phyloP scores from a whole-genome alignment of 805 yeast genomes.

The Kluyveromyces starmeri region DNA sequence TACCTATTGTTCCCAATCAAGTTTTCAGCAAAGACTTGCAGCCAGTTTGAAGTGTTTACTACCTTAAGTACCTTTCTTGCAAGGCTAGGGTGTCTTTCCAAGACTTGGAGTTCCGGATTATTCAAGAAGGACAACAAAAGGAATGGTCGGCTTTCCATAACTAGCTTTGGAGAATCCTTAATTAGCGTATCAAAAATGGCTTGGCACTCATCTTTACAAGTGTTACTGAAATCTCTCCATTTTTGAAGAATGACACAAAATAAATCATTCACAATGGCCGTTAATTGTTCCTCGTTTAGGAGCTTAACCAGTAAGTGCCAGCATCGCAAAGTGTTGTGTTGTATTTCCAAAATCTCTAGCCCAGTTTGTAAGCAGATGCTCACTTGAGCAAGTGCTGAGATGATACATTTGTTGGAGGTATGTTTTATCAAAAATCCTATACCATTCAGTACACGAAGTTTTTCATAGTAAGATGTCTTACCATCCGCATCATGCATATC shows the following conservation, averaged over 20 bases:
- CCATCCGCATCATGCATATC: slow-evolving; percentile 68
- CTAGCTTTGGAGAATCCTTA: slow-evolving; percentile 13
- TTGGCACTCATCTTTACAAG: slow-evolving; percentile 43
- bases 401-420: slow-evolving; percentile 43
- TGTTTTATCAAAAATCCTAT: slow-evolving; percentile 52
- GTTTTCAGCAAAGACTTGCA: slow-evolving; percentile 21
- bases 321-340: slow-evolving; percentile 53
- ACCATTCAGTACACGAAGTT: slow-evolving; percentile 63
- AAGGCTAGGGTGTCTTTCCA: slow-evolving; percentile 43
- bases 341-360: slow-evolving; percentile 52
- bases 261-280: slow-evolving; percentile 62
- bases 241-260: slow-evolving; percentile 65
- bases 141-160: slow-evolving; percentile 21
- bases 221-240: slow-evolving; percentile 44
- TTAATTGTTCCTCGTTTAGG: slow-evolving; percentile 48
- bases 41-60: slow-evolving; percentile 16
- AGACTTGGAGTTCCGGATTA: slow-evolving; percentile 42
- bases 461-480: slow-evolving; percentile 61
- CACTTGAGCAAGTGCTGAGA: slow-evolving; percentile 72
- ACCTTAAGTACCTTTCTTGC: slow-evolving; percentile 36
- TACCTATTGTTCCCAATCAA: slow-evolving; percentile 32
- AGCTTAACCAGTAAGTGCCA: slow-evolving; percentile 54
- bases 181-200: slow-evolving; percentile 36
- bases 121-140: slow-evolving; percentile 66
- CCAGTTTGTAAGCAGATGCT: slow-evolving; percentile 80